Evolutionary conservation across 73 alveolate species (phyloP).

Genomic region (Tetrahymena elliotti): DNA sequence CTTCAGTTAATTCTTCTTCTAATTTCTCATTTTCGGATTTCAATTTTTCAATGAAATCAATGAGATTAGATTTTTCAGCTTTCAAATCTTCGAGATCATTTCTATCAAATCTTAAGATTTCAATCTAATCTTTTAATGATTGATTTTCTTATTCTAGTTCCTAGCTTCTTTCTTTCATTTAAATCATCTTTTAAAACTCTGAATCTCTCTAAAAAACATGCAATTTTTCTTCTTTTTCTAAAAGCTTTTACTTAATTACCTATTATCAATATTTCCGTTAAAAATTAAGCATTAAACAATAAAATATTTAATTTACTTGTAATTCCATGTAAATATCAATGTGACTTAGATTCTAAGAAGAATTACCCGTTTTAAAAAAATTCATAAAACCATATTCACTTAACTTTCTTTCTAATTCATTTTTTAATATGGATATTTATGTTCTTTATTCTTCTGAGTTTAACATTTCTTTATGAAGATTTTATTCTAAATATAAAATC

Average conservation of each 20-base stretch:
- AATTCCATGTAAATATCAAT: neutral
- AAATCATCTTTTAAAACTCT: neutral
- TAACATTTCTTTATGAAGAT: neutral
- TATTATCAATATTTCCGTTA: neutral
- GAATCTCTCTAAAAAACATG: neutral
- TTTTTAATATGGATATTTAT: neutral
- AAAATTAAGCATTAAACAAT: neutral
- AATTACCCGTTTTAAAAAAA: neutral
- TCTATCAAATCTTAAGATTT: neutral
- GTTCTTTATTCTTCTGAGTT: neutral
- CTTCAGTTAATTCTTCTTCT: neutral
- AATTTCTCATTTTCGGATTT: neutral
- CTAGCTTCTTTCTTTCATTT: neutral
- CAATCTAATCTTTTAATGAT: neutral
- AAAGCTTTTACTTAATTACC: neutral
- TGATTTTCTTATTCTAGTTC: neutral
- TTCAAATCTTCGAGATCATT: neutral
- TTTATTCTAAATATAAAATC: neutral
- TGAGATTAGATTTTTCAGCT: neutral
- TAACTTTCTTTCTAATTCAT: neutral
- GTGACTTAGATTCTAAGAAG: neutral
- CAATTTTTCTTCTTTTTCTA: neutral
- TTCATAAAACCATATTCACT: neutral
- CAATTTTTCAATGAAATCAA: neutral
- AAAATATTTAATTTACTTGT: neutral